Conservation (phyloP, 345 rosid species). For the Melaleuca quinquenervia region DNA sequence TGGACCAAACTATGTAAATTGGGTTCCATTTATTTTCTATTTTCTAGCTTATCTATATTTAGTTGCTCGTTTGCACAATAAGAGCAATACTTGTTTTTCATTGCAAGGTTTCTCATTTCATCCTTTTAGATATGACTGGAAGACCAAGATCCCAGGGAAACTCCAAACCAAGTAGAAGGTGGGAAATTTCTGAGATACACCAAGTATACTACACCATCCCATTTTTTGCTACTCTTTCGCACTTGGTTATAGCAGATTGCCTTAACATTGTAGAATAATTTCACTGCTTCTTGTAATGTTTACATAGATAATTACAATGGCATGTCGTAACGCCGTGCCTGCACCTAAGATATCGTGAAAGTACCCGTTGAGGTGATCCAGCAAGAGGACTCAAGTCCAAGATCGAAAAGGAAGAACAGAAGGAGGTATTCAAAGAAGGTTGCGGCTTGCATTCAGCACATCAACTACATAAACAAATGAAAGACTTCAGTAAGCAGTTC, state of each 20-base stretch:
- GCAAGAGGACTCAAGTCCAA: background rate
- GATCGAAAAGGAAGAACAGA: background rate
- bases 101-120: background rate
- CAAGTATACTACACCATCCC: background rate
- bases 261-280: background rate
- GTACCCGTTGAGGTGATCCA: background rate
- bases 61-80: background rate
- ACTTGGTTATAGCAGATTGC: background rate
- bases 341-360: background rate
- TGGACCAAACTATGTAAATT: background rate
- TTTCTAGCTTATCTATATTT: background rate
- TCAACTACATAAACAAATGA: background rate
- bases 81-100: background rate
- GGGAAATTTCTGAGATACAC: background rate
- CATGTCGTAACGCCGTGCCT: background rate
- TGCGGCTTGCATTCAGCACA: background rate
- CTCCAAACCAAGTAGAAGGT: background rate
- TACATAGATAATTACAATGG: background rate
- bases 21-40: background rate
- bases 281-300: background rate
- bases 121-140: background rate
- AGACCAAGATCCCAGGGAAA: background rate
- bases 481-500: background rate
- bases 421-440: background rate
- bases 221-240: background rate